Conservation (phyloP, 2,329 filamentous ascomycete genomes). For the Botrytis deweyae region DNA sequence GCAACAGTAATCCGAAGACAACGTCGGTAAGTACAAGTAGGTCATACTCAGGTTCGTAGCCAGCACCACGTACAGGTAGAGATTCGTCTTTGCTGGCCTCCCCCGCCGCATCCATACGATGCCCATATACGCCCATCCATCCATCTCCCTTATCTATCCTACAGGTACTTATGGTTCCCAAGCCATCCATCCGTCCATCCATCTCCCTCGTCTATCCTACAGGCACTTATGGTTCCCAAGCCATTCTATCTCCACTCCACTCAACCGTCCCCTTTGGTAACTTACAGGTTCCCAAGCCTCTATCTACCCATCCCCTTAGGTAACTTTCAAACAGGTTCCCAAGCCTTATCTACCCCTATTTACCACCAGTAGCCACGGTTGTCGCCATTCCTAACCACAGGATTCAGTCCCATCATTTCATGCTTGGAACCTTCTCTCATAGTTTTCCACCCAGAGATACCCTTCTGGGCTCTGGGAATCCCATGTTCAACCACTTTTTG, state of each 20-base stretch:
- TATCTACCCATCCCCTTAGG: not conserved
- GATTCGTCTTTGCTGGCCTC: slow-evolving; percentile 13
- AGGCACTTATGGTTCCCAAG: slow-evolving; percentile 1
- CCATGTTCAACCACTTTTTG: not conserved
- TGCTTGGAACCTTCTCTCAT: not conserved
- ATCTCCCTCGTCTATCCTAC: not conserved
- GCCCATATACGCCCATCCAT: not conserved
- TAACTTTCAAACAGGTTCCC: not conserved
- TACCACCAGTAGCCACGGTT: slow-evolving; percentile 4
- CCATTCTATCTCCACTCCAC: not conserved
- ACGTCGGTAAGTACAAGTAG: not conserved
- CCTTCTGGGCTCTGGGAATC: not conserved
- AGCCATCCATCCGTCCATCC: not conserved
- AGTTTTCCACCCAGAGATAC: not conserved
- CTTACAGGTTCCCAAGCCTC: slow-evolving; percentile 13
- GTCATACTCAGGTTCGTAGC: not conserved
- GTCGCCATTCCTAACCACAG: not conserved
- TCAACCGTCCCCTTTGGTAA: not conserved
- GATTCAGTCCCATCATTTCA: not conserved
- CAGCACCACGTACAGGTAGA: slow-evolving; percentile 14
- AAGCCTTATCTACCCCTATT: not conserved
- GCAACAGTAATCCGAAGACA: not conserved
- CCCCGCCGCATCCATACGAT: slow-evolving; percentile 4
- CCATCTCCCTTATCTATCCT: not conserved
- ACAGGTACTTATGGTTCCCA: slow-evolving; percentile 3